Evolutionary conservation across 257 asterid species (phyloP).

Genomic region (Nicotiana knightiana): DNA sequence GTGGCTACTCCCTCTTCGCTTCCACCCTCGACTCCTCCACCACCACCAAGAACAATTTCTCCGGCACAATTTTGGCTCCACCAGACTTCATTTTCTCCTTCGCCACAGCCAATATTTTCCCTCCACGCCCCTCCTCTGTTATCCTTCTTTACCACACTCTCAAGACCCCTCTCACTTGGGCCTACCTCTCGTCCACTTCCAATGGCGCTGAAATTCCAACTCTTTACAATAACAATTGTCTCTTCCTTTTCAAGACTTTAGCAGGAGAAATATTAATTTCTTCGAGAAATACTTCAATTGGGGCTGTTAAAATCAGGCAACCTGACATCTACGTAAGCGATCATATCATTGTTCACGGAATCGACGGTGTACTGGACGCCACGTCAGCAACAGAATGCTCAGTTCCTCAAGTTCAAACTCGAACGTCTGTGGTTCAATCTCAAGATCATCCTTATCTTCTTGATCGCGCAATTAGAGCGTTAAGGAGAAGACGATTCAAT

Average conservation of each 20-base stretch:
- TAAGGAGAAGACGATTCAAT: conserved; percentile 45
- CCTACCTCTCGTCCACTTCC: conserved; percentile 26
- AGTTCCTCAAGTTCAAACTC: conserved; percentile 11
- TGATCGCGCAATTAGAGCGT: conserved; percentile 46
- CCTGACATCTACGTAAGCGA: conserved; percentile 65
- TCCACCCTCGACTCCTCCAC: conserved; percentile 37
- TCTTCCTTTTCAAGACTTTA: conserved; percentile 31
- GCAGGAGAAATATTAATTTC: conserved; percentile 37
- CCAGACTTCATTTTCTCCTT: conserved; percentile 63
- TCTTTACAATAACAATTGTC: conserved; percentile 44
- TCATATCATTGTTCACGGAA: conserved; percentile 52
- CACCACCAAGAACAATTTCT: conserved; percentile 32
- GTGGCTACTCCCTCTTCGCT: conserved; percentile 63
- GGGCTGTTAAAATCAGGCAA: conserved; percentile 48
- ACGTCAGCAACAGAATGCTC: conserved; percentile 39
- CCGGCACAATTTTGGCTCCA: conserved; percentile 60
- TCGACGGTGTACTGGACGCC: conserved; percentile 57
- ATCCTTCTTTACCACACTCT: conserved; percentile 65
- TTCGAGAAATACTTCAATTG: conserved; percentile 30
- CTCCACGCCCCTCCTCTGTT: conserved; percentile 51
- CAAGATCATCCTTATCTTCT: conserved; percentile 29
- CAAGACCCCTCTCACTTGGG: conserved; percentile 47
- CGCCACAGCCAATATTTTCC: conserved; percentile 36
- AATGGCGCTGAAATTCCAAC: conserved; percentile 46
- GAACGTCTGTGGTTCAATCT: conserved; percentile 16